These are phyloP conservation scores for Chlamydomonas sp. DNA, from an alignment of 139 green algal genomes.

Conservation along the genomic window DNA sequence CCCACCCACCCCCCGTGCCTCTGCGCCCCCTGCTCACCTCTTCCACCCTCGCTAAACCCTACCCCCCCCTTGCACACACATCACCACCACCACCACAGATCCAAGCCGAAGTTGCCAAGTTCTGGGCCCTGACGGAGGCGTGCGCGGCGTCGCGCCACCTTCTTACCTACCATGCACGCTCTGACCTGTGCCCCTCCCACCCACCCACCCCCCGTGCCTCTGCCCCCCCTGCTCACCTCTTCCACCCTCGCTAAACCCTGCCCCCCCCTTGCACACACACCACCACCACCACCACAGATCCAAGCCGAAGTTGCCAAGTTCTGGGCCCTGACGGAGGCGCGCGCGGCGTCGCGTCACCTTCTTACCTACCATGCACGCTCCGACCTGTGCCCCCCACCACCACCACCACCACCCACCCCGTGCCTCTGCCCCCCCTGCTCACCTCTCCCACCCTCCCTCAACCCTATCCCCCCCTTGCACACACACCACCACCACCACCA, in stretches of 20 bases:
- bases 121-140: no score
- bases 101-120: no score
- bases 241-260: background rate
- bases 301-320: no score
- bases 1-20: background rate
- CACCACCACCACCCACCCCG: background rate
- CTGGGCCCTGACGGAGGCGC: no score
- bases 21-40: background rate
- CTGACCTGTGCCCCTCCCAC: no score
- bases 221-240: background rate
- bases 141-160: background rate
- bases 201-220: background rate
- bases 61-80: background rate
- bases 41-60: background rate
- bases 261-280: background rate
- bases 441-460: constrained; percentile 1
- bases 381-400: background rate
- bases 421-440: background rate
- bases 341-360: constrained; percentile 42
- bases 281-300: no score
- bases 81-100: no score
- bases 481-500: no score
- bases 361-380: no score
- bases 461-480: background rate
- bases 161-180: no score